Evolutionary conservation across 2,329 filamentous ascomycete species (phyloP).

Genomic region (Cadophora gregata): DNA sequence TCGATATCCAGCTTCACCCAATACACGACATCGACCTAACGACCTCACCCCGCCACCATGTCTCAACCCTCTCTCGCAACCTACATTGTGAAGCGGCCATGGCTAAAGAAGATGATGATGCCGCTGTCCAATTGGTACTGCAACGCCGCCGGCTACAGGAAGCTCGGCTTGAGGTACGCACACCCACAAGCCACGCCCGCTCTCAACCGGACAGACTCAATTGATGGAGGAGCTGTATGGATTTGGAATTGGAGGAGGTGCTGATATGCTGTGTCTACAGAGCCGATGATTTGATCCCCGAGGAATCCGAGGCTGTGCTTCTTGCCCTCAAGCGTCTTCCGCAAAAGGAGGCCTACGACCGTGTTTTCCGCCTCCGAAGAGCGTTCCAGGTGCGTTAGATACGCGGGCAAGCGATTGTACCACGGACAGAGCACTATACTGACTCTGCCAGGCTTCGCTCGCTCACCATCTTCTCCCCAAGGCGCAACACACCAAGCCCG

Average conservation of each 20-base stretch:
- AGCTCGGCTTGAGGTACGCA: conserved; percentile 85
- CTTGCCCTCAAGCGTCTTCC: conserved; percentile 89
- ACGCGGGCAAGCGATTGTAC: background rate
- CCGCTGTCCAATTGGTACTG: conserved; percentile 89
- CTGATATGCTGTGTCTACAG: conserved; percentile 54
- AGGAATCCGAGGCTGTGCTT: conserved; percentile 88
- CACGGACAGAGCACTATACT: conserved; percentile 19
- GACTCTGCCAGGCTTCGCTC: conserved; percentile 55
- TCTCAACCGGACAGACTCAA: conserved; percentile 16
- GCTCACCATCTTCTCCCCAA: conserved; percentile 69
- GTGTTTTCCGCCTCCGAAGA: conserved; percentile 94
- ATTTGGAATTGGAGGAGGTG: conserved; percentile 25
- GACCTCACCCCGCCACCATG: conserved; percentile 39
- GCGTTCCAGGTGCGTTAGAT: conserved; percentile 76
- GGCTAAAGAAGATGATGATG: conserved; percentile 78
- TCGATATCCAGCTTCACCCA: background rate
- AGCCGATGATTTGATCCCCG: conserved; percentile 91
- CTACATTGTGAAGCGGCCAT: conserved; percentile 83
- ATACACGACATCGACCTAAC: conserved; percentile 19
- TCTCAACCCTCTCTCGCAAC: conserved; percentile 65
- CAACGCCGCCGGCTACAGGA: conserved; percentile 88
- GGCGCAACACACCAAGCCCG: conserved; percentile 69
- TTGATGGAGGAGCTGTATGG: conserved; percentile 8
- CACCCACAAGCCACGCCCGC: conserved; percentile 10
- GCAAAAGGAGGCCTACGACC: conserved; percentile 92